phyloP scores from a whole-genome alignment of 345 rosid species.

The Rhodamnia rubescens region DNA sequence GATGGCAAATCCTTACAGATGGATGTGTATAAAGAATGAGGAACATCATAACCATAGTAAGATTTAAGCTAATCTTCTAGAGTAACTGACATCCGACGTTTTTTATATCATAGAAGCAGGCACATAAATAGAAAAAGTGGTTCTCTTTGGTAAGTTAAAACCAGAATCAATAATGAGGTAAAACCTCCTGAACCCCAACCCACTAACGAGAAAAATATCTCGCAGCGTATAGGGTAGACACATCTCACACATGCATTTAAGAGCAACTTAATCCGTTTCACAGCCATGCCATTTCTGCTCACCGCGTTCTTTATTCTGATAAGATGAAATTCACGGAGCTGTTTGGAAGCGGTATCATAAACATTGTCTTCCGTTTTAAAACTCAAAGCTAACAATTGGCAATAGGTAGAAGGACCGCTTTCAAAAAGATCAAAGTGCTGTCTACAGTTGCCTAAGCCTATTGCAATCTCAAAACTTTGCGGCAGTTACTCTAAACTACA shows the following conservation, averaged over 20 bases:
- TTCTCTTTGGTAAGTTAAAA: background rate
- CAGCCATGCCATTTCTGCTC: background rate
- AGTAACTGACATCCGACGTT: background rate
- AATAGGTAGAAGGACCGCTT: background rate
- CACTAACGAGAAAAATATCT: background rate
- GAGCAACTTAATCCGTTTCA: background rate
- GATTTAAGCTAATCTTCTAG: background rate
- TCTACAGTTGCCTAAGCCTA: background rate
- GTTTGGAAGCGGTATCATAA: background rate
- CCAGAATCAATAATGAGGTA: background rate
- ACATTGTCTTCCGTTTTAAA: background rate
- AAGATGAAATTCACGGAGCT: background rate
- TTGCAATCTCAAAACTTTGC: background rate
- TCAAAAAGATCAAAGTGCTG: background rate
- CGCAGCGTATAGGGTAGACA: background rate
- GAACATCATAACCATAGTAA: background rate
- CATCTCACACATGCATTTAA: background rate
- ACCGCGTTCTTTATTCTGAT: background rate
- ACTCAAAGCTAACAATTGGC: background rate
- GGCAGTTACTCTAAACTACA: background rate
- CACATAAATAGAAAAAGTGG: background rate
- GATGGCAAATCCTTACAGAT: background rate
- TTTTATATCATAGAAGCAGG: background rate
- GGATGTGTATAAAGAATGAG: background rate
- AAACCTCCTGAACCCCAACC: background rate